Evolutionary conservation across 495 filamentous ascomycete species (phyloP).

Genomic region (Neurospora sp.): DNA sequence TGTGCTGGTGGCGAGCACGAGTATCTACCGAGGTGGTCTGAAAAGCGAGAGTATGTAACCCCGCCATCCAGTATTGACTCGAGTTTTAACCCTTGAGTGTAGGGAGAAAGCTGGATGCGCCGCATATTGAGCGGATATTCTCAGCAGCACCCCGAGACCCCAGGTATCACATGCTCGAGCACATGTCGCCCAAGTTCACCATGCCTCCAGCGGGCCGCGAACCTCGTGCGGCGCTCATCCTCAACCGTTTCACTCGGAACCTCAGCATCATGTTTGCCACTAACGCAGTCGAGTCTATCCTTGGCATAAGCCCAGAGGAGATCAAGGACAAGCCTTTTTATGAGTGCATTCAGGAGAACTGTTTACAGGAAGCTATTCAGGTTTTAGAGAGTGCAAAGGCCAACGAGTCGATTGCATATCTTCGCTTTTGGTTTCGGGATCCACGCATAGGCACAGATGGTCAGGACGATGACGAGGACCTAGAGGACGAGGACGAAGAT

Average conservation of each 20-base stretch:
- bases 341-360: constrained; percentile 69
- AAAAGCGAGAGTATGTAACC: constrained; percentile 59
- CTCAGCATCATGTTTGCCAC: constrained; percentile 83
- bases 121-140: constrained; percentile 67
- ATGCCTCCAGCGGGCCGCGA: constrained; percentile 58
- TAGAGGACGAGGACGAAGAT: constrained; percentile 22
- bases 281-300: constrained; percentile 57
- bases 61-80: background rate
- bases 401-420: constrained; percentile 89
- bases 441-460: constrained; percentile 40
- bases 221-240: constrained; percentile 73
- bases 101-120: constrained; percentile 75
- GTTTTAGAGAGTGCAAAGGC: constrained; percentile 78
- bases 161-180: constrained; percentile 83
- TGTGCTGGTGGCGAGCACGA: constrained; percentile 77
- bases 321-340: constrained; percentile 68
- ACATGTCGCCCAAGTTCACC: constrained; percentile 73
- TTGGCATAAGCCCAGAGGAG: constrained; percentile 57
- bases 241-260: constrained; percentile 79
- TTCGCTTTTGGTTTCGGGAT: constrained; percentile 82
- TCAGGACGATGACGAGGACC: constrained; percentile 19
- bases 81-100: constrained; percentile 5
- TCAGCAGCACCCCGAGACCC: constrained; percentile 75
- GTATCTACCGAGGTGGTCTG: constrained; percentile 59
- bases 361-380: constrained; percentile 60